Evolutionary conservation across 139 green algal species (phyloP).

Genomic region (Microglena sp.): DNA sequence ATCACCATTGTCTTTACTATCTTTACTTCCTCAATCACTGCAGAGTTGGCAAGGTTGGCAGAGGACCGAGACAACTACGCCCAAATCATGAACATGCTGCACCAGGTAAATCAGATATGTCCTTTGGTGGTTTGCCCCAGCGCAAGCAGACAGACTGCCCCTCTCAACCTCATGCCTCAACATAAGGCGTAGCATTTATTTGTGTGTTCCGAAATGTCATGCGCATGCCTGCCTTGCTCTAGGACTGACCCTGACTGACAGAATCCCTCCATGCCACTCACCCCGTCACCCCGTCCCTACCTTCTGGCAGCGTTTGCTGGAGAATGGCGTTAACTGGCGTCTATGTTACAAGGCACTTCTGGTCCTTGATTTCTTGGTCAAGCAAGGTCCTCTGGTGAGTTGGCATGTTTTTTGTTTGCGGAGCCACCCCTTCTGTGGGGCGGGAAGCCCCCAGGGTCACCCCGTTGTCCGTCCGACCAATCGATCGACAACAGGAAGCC

Average conservation of each 20-base stretch:
- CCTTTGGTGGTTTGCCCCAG: no score
- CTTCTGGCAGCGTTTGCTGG: constrained; percentile 58
- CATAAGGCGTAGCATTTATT: not conserved
- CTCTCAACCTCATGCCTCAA: no score
- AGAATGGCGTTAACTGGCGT: constrained; percentile 74
- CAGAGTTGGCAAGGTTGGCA: constrained; percentile 68
- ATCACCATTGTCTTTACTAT: no score
- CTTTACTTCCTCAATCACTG: no score
- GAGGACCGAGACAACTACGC: constrained; percentile 66
- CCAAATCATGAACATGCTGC: constrained; percentile 61
- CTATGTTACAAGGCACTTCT: constrained; percentile 89
- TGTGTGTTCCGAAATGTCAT: constrained; percentile 7
- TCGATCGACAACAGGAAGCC: no score
- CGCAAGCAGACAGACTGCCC: no score
- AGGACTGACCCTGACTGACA: no score
- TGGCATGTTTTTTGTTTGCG: not conserved
- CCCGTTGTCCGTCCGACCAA: no score
- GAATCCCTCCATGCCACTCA: no score
- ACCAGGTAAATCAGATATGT: not conserved
- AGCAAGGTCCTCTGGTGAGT: constrained; percentile 64
- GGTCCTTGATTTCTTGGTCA: constrained; percentile 78
- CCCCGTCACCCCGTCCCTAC: no score
- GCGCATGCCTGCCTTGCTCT: no score
- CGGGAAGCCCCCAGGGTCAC: no score
- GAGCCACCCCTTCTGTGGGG: not conserved